These are phyloP conservation scores for Enteropsectra breve DNA, from an alignment of 371 early-diverging fungal species.

Conservation along the genomic window DNA sequence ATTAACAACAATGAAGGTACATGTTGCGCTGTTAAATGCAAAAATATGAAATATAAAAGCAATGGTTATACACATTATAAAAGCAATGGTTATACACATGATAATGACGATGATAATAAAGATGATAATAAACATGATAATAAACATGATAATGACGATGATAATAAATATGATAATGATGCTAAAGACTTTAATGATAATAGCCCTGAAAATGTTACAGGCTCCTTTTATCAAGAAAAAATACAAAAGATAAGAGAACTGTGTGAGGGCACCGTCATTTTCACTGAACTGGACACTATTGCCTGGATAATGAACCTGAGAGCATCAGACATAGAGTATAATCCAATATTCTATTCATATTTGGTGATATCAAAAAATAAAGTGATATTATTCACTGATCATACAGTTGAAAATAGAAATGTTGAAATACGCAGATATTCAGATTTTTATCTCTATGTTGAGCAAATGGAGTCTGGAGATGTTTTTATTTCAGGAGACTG, in stretches of 20 bases:
- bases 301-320: slow-evolving; percentile 83
- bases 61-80: too few species aligned
- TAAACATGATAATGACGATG: too few species aligned
- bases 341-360: slow-evolving; percentile 90
- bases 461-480: neutral
- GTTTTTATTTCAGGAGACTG: slow-evolving; percentile 61
- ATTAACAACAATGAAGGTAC: neutral
- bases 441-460: slow-evolving; percentile 38
- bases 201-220: slow-evolving; percentile 64
- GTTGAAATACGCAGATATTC: slow-evolving; percentile 40
- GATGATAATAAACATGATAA: too few species aligned
- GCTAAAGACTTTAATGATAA: too few species aligned
- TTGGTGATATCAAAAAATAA: slow-evolving; percentile 66
- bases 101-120: too few species aligned
- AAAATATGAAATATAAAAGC: too few species aligned
- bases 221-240: slow-evolving; percentile 67
- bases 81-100: too few species aligned
- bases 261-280: slow-evolving; percentile 31
- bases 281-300: slow-evolving; percentile 56
- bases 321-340: slow-evolving; percentile 86
- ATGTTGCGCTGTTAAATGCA: too few species aligned
- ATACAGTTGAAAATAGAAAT: slow-evolving; percentile 64
- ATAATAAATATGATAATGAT: too few species aligned
- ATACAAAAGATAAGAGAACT: slow-evolving; percentile 23
- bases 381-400: slow-evolving; percentile 70